Evolutionary conservation across 1,284 basidiomycete species (phyloP).

Genomic region (Boletus sp.): DNA sequence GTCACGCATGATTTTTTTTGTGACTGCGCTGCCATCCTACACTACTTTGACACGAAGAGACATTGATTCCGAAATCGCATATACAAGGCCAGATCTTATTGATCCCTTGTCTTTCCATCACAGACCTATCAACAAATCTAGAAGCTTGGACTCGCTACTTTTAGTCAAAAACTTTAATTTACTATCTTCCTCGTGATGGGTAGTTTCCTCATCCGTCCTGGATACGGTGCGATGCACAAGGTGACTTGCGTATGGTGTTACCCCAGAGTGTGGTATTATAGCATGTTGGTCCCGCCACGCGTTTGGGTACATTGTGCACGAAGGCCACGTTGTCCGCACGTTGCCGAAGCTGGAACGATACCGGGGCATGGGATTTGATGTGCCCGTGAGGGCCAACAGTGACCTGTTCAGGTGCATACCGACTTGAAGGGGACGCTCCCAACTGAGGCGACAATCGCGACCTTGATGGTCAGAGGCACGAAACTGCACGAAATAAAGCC

Average conservation of each 20-base stretch:
- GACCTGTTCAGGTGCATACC: slow-evolving; percentile 4
- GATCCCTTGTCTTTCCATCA: slow-evolving; percentile 17
- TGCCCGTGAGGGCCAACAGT: background rate
- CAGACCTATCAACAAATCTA: slow-evolving; percentile 21
- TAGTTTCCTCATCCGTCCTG: slow-evolving; percentile 23
- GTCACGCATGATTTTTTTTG: background rate
- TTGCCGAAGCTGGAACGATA: slow-evolving; percentile 3
- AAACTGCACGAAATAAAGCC: slow-evolving; percentile 11
- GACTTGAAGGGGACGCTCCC: slow-evolving; percentile 12
- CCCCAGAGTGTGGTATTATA: slow-evolving; percentile 14
- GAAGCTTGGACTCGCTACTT: slow-evolving; percentile 25
- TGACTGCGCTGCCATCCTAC: background rate
- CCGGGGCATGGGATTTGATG: background rate
- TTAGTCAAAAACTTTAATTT: slow-evolving; percentile 33
- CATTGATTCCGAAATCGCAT: slow-evolving; percentile 4
- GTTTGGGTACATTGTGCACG: slow-evolving; percentile 11
- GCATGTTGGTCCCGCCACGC: slow-evolving; percentile 11
- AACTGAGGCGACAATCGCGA: slow-evolving; percentile 4
- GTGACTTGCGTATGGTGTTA: slow-evolving; percentile 16
- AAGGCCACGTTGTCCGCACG: slow-evolving; percentile 20
- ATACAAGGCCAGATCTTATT: slow-evolving; percentile 23
- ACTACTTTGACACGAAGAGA: background rate
- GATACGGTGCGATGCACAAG: slow-evolving; percentile 18
- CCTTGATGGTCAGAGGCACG: background rate
- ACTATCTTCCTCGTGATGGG: slow-evolving; percentile 16